Conservation (phyloP, 2,329 filamentous ascomycete genomes). For the Pseudocercospora musae region DNA sequence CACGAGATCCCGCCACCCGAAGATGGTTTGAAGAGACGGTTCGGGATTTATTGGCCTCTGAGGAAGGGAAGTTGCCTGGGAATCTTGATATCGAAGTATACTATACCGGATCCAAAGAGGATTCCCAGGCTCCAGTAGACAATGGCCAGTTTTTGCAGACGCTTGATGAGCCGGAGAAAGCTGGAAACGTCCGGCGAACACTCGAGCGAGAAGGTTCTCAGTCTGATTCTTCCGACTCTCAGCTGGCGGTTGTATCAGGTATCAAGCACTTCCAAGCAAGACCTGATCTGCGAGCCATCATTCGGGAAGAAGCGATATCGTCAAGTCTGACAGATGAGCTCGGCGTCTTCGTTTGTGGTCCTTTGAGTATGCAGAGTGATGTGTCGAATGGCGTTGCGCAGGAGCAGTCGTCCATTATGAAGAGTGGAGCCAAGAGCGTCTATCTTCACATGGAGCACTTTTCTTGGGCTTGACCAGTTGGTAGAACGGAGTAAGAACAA, state of each 20-base stretch:
- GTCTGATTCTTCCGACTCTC: background rate
- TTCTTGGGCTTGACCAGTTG: conserved; percentile 36
- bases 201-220: conserved; percentile 1
- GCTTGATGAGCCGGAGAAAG: conserved; percentile 18
- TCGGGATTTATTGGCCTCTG: conserved; percentile 28
- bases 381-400: conserved; percentile 47
- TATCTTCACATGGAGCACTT: conserved; percentile 51
- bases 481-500: background rate
- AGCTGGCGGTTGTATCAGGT: background rate
- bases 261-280: conserved; percentile 26
- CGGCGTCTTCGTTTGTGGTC: conserved; percentile 45
- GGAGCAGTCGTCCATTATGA: conserved; percentile 41
- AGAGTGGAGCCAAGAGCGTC: conserved; percentile 32
- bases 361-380: conserved; percentile 47
- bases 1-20: conserved; percentile 34
- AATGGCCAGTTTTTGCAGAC: conserved; percentile 15
- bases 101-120: conserved; percentile 19
- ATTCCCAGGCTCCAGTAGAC: background rate
- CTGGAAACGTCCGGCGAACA: background rate
- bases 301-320: conserved; percentile 24
- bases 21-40: conserved; percentile 37
- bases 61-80: conserved; percentile 9
- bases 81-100: conserved; percentile 18
- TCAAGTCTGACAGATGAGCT: conserved; percentile 13
- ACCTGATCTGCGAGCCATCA: conserved; percentile 35